Base-by-base conservation (phyloP, 2,329 filamentous ascomycete genomes). In the Ophiostoma populinum region DNA sequence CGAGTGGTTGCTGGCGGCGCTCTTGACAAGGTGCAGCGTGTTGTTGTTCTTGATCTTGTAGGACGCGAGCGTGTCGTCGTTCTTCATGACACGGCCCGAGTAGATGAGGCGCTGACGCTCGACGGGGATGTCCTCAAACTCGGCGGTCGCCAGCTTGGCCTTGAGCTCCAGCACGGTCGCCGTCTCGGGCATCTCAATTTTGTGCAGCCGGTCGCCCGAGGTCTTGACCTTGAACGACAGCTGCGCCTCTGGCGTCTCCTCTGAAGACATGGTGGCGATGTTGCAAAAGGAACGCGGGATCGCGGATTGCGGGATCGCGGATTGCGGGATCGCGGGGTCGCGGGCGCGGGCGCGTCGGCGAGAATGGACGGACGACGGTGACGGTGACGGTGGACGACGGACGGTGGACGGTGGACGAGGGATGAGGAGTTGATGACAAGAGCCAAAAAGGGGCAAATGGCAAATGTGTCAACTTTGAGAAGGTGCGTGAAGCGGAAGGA, bases 21-120 rank as follows among this genome's bases (percentile, higher is more conserved):
- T 92, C 65, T 92, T 94, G 49, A 98, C 90, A 49, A 98, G 70
- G 55, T 98, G 90, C 47, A 98, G 75, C 13, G 87, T 95, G 57
- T 95, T 90, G 43, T 86, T 85, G 44, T 82, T 68, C 65, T 94
- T 94, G 57, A 98, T 86, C 65, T 94, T 95, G 63, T 92, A 92
- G 38, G 73, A 72, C 43, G 67, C 73, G 28, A 98, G 62, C 0
- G 80, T 76, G 48, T 98, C 87, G 40, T 79, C 74, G 54, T 98
- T 90, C 63, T 95, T 98, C 61, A 98, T 74, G 41, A 98, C 87
- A 41, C 87, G 78, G 35, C 90, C 90, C 6, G 87, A 94, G 64
- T 95, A 98, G 59, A 98, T 98, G 43, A 98, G 67, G 41, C 90
- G 81, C 60, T 95, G 87, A 46, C 85, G 74, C 51, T 92, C 83